Conservation (phyloP, 805 yeast species). For the Ogataea saltuana region DNA sequence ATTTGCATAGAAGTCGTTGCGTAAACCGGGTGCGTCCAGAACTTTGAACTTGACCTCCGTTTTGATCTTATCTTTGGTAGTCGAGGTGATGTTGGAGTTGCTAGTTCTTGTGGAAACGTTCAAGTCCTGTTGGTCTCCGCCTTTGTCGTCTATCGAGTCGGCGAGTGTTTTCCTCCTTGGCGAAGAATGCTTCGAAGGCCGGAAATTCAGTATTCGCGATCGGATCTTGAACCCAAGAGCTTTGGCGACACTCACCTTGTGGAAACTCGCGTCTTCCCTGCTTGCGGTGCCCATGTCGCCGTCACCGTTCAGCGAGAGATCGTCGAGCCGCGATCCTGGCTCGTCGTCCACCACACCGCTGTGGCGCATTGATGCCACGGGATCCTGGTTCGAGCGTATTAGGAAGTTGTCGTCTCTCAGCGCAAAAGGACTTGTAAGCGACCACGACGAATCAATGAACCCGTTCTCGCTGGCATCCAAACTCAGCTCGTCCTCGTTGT, state of each 20-base stretch:
- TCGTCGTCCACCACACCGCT: constrained; percentile 15
- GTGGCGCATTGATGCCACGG: constrained; percentile 8
- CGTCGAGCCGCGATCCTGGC: constrained; percentile 13
- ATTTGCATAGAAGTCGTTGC: constrained; percentile 78
- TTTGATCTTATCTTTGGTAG: constrained; percentile 31
- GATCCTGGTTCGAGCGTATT: constrained; percentile 19
- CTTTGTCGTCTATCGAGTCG: constrained; percentile 16
- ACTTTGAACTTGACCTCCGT: constrained; percentile 50
- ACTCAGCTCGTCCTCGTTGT: constrained; percentile 9
- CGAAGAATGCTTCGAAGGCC: constrained; percentile 23
- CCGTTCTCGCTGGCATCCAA: constrained; percentile 16
- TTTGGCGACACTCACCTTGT: constrained; percentile 45
- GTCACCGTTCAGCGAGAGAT: constrained; percentile 10
- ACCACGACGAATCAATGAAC: constrained; percentile 7
- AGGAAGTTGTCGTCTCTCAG: constrained; percentile 25
- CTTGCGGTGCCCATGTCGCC: constrained; percentile 7
- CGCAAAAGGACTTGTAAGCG: constrained; percentile 19
- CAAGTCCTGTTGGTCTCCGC: constrained; percentile 14
- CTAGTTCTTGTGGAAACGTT: constrained; percentile 14
- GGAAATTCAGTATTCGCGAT: constrained; percentile 43
- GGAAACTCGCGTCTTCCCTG: constrained; percentile 22
- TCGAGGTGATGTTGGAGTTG: constrained; percentile 11
- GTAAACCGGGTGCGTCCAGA: constrained; percentile 66
- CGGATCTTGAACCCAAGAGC: constrained; percentile 48
- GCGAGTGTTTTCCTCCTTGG: constrained; percentile 10